Evolutionary conservation across 805 yeast genomes (phyloP).

Genomic region (Yamadazyma phyllophila): DNA sequence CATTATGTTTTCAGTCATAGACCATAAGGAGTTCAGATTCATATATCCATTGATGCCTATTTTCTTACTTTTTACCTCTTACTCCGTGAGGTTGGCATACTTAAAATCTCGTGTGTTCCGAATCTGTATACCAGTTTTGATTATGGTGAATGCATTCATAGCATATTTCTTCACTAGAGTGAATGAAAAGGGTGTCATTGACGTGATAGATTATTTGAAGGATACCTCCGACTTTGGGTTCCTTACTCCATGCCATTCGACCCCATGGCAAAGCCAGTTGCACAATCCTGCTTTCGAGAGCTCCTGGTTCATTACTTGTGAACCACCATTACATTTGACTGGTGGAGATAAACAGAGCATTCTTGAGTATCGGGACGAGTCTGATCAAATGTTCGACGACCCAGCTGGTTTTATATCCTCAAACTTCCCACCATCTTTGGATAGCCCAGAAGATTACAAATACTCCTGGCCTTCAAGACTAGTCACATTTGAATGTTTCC

Average conservation of each 20-base stretch:
- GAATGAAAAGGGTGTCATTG: slow-evolving; percentile 86
- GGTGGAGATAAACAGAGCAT: slow-evolving; percentile 23
- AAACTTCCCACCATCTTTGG: slow-evolving; percentile 43
- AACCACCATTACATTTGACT: slow-evolving; percentile 68
- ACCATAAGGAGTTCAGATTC: slow-evolving; percentile 91
- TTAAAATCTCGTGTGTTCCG: slow-evolving; percentile 1
- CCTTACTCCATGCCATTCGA: slow-evolving; percentile 94
- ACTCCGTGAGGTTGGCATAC: slow-evolving; percentile 23
- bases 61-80: slow-evolving; percentile 51
- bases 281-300: slow-evolving; percentile 50
- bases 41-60: slow-evolving; percentile 83
- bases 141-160: slow-evolving; percentile 36
- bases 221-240: slow-evolving; percentile 54
- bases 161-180: slow-evolving; percentile 56
- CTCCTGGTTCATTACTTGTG: slow-evolving; percentile 84
- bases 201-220: slow-evolving; percentile 56
- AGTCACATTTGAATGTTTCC: slow-evolving; percentile 67
- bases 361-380: slow-evolving; percentile 70
- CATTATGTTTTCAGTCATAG: slow-evolving; percentile 57
- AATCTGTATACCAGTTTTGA: slow-evolving; percentile 19
- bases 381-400: slow-evolving; percentile 75
- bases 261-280: slow-evolving; percentile 88
- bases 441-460: slow-evolving; percentile 6
- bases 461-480: slow-evolving; percentile 68
- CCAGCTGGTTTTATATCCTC: slow-evolving; percentile 55